Base-by-base conservation (phyloP, 371 early-diverging fungal genomes). In the Edhazardia aedis region DNA sequence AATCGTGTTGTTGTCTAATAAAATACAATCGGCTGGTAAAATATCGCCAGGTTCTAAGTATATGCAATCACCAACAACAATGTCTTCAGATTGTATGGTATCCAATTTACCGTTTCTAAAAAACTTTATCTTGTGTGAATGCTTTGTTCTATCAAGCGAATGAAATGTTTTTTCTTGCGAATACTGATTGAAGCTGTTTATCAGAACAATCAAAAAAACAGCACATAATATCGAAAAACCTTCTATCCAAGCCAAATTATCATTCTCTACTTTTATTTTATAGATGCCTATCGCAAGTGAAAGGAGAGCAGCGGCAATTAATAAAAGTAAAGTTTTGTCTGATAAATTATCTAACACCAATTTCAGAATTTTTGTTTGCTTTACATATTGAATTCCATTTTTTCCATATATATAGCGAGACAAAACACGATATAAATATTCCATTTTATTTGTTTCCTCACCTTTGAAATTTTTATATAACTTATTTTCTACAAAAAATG, bases 41-140 rank as follows among this genome's bases (percentile, higher is more conserved):
- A 59, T 21, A 43, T 59, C 59, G 9, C 59, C 59, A 12, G 33
- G 6, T 43, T 59, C 59, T 22, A 59, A 16, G 23, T 36, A 56
- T 4, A 59, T 44, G 22, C 39, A 36, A 26, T 59, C 59, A 4
- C 59, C 59, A 12, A 57, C 58, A 6, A 49, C 21, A 4, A 59
- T 14, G 14, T 42, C 39, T n/a, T 2, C 2, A 2, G 22, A 16
- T 12, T 33, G n/a, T 19, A 2, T 25, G 11, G 54, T 40, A 12
- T 29, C 39, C 22, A 33, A 44, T 28, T 7, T 24, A 9, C 39
- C 24, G 33, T 56, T 40, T 3, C 33, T 14, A 24, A 30, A 21
- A 16, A 39, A 11, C 24, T 59, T 59, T 1, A 56, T 21, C 9
- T 29, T 4, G 3, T 26, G 11, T 2, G 43, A 21, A 4, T 2